phyloP scores from a whole-genome alignment of 2,329 filamentous ascomycete species.

The Bipolaris zeicola region DNA sequence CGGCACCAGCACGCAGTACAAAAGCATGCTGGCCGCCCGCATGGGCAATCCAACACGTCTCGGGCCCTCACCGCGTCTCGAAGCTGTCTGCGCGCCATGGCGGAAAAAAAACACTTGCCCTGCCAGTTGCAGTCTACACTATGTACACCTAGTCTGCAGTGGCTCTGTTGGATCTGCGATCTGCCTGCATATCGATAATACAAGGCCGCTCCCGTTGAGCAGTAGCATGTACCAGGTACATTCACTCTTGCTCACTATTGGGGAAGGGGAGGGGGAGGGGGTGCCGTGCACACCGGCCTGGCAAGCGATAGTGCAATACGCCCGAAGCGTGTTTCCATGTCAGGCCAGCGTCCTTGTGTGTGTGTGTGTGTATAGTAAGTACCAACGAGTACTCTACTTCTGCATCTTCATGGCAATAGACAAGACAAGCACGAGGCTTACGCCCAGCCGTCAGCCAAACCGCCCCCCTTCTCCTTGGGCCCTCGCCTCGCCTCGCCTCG shows the following conservation, averaged over 20 bases:
- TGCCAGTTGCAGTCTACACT: too few relatives aligned
- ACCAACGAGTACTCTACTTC: too few relatives aligned
- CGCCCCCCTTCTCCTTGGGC: too few relatives aligned
- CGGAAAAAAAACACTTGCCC: slow-evolving; percentile 5
- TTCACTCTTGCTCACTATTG: too few relatives aligned
- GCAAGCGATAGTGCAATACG: neutral
- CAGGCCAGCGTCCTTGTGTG: too few relatives aligned
- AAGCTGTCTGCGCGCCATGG: slow-evolving; percentile 7
- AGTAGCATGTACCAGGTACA: neutral
- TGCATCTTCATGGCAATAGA: too few relatives aligned
- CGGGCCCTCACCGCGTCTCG: neutral
- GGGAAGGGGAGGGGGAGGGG: neutral
- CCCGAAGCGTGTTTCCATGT: too few relatives aligned
- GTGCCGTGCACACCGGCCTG: neutral
- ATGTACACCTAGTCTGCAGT: neutral
- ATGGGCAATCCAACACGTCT: slow-evolving; percentile 1
- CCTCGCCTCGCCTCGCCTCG: too few relatives aligned
- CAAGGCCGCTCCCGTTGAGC: slow-evolving; percentile 6
- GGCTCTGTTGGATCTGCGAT: slow-evolving; percentile 8
- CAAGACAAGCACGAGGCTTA: neutral
- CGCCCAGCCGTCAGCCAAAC: neutral
- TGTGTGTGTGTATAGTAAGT: too few relatives aligned
- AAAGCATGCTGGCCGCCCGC: slow-evolving; percentile 5
- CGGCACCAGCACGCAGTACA: slow-evolving; percentile 2
- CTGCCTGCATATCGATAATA: slow-evolving; percentile 19